Percentiles rank a stretch among this genome's conserved stretches.
Conservation (phyloP, 352 stramenopile species). For the Phytophthora fragariaefolia region DNA sequence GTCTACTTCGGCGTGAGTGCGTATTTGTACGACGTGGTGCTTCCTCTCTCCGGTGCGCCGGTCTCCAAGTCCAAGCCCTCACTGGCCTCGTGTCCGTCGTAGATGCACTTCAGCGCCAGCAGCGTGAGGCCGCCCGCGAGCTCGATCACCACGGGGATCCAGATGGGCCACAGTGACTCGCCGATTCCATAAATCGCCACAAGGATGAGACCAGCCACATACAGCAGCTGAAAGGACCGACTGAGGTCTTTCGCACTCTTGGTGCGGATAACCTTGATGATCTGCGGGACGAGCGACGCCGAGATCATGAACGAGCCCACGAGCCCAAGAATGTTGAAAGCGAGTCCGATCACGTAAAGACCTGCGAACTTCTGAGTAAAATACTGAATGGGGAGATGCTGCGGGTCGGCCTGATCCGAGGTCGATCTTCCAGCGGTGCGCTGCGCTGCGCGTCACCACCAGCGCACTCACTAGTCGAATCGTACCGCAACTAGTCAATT, state of each 20-base stretch:
- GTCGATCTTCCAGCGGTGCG: background rate
- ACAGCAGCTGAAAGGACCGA: slow-evolving; percentile 47
- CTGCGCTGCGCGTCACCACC: background rate
- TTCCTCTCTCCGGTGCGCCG: background rate
- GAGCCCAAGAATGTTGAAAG: slow-evolving; percentile 44
- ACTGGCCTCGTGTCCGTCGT: slow-evolving; percentile 20
- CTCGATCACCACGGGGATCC: slow-evolving; percentile 48
- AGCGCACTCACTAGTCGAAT: no score
- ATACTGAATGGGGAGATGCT: slow-evolving; percentile 1
- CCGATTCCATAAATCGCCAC: slow-evolving; percentile 46
- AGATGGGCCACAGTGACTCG: slow-evolving; percentile 53
- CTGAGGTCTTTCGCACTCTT: slow-evolving; percentile 56
- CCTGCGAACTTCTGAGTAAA: background rate
- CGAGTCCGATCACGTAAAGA: background rate
- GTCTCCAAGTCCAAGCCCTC: background rate
- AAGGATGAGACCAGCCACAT: slow-evolving; percentile 41
- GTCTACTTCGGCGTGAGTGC: slow-evolving; percentile 26
- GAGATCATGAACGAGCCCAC: slow-evolving; percentile 63
- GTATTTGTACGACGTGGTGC: slow-evolving; percentile 13
- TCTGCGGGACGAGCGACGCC: slow-evolving; percentile 56
- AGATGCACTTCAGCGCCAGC: slow-evolving; percentile 46
- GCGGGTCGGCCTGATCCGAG: background rate
- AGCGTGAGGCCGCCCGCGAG: slow-evolving; percentile 40
- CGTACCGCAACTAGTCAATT: background rate
- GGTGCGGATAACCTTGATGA: slow-evolving; percentile 55